Conservation (phyloP, 306 rosid species). For the Fragaria iinumae region DNA sequence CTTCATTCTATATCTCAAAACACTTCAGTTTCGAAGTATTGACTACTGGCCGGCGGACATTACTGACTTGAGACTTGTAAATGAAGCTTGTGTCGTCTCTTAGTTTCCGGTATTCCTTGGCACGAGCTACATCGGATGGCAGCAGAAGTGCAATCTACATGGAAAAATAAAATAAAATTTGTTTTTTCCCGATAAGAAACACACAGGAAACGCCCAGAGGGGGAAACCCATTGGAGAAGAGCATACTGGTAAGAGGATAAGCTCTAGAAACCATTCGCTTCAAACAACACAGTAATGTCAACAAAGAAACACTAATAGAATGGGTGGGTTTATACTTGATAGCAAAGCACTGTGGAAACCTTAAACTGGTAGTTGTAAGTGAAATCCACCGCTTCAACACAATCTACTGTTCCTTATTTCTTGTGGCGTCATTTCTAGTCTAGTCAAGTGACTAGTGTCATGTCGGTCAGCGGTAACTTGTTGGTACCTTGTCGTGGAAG, state of each 20-base stretch:
- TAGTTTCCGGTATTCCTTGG: not conserved
- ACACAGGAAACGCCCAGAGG: no score
- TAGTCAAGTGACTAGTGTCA: not conserved
- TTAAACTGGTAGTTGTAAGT: no score
- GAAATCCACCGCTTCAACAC: no score
- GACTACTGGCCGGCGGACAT: not conserved
- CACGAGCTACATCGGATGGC: not conserved
- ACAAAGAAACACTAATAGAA: not conserved
- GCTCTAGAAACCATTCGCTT: no score
- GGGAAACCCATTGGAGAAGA: not conserved
- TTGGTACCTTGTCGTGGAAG: no score
- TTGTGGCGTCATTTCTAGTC: not conserved
- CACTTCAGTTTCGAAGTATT: not conserved
- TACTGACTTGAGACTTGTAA: not conserved
- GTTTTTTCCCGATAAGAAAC: not conserved
- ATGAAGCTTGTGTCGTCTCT: not conserved
- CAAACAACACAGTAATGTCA: not conserved
- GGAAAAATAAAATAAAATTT: not conserved
- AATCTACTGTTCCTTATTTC: no score
- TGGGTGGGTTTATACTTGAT: not conserved
- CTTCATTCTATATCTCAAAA: not conserved
- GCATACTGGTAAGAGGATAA: not conserved
- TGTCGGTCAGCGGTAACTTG: not conserved
- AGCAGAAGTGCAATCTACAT: not conserved
- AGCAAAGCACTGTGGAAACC: no score